Evolutionary conservation across 148 eudicot species (phyloP), one percentile per base, ranked within the genome.

Genomic region (Salicornia ramosissima): DNA sequence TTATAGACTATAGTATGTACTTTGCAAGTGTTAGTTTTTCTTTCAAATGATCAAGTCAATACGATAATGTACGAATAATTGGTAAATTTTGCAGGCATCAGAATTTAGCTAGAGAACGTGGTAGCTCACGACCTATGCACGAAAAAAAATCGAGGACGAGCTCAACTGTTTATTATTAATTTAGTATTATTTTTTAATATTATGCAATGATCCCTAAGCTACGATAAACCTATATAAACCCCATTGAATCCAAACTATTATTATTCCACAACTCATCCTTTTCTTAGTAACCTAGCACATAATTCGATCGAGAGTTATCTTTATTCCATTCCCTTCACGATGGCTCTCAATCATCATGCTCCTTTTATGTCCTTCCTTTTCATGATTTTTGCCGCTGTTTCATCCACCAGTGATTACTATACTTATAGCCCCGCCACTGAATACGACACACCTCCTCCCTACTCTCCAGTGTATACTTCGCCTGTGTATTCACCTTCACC

Each of bases 341-440:
- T 70, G 73, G 54, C 65, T 56, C 40, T 43, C 73, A 15, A n/a
- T n/a, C n/a, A 26, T 70, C 64, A 50, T 46, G 11, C 26, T 46
- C 39, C 50, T 8, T 53, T 68, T 14, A 34, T 68, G 33, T 39
- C 71, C 43, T 56, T 42, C 51, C 50, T 70, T 15, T 42, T 70
- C 28, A 10, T 57, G 5, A 16, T 65, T 14, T 22, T 70, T 8
- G 54, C 57, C 28, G 65, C 65, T 1, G 6, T 57, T 42, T 26
- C 73, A 25, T 57, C 64, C 18, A 65, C 73, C 10, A 43, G 18
- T 28, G 73, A 70, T 47, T 68, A 10, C 10, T 26, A 57, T 58
- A 18, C 64, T 13, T 70, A 70, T 26, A 69, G 22, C 64, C 64
- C 72, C 10, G 4, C 39, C 9, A 39, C 53, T 1, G 40, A 3